A percentile compares a stretch with the other conserved stretches of the same genome.
Conservation (phyloP, 208 protist genomes). For the Leishmania martiniquensis region DNA sequence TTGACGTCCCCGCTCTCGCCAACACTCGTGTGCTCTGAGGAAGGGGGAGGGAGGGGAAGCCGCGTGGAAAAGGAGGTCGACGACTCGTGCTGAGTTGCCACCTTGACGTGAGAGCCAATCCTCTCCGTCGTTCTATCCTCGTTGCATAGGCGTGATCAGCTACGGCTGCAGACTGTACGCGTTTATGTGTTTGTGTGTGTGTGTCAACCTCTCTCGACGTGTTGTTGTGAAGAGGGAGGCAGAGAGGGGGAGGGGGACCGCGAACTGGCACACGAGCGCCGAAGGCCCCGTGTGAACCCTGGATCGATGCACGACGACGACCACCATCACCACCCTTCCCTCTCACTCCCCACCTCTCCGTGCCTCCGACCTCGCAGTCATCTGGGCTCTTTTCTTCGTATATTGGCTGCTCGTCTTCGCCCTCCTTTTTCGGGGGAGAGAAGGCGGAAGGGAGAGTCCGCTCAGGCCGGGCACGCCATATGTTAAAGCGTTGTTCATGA, state of each 20-base stretch:
- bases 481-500: not conserved
- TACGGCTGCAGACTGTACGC: not conserved
- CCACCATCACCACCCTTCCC: not conserved
- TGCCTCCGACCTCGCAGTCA: slow-evolving; percentile 1
- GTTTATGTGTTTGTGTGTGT: not conserved
- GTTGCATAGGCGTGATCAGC: not conserved
- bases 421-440: not conserved
- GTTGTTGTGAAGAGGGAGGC: not conserved
- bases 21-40: not conserved
- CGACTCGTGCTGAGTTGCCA: not conserved
- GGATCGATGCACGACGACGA: not conserved
- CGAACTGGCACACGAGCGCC: not conserved
- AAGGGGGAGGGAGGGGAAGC: not conserved
- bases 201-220: not conserved
- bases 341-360: not conserved
- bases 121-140: not conserved
- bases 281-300: not conserved
- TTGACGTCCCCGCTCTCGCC: not conserved
- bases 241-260: not conserved
- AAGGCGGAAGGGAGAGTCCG: not conserved
- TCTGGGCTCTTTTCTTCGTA: not conserved
- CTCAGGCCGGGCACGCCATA: not conserved
- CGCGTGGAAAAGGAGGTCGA: not conserved
- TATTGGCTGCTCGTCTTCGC: not conserved
- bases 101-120: not conserved